These are phyloP conservation scores for Debaryomyces castellii DNA, from an alignment of 805 yeast genomes.

Conservation along the genomic window DNA sequence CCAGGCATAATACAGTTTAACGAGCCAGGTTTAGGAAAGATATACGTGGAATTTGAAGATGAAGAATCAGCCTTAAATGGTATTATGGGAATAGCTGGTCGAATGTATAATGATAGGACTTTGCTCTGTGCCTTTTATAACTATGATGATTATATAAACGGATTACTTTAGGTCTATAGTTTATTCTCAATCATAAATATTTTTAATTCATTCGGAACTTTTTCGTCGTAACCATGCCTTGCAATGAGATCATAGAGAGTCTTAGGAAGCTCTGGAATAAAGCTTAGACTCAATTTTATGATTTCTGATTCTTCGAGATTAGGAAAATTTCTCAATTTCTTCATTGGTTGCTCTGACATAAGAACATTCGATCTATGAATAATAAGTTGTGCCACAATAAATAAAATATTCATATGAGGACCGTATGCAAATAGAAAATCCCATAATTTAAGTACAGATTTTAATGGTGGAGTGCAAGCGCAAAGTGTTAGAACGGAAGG, in stretches of 20 bases:
- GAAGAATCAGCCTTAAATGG: slow-evolving; percentile 56
- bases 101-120: slow-evolving; percentile 64
- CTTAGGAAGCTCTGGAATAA: slow-evolving; percentile 72
- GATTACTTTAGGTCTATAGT: slow-evolving; percentile 20
- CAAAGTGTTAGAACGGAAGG: slow-evolving; percentile 80
- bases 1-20: slow-evolving; percentile 38
- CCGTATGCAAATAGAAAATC: slow-evolving; percentile 91
- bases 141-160: slow-evolving; percentile 55
- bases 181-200: slow-evolving; percentile 12
- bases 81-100: slow-evolving; percentile 59
- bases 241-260: slow-evolving; percentile 60
- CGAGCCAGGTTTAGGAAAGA: slow-evolving; percentile 66
- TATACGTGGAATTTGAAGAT: slow-evolving; percentile 63
- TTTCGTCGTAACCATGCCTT: slow-evolving; percentile 60
- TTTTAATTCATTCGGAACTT: slow-evolving; percentile 36
- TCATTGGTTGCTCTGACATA: slow-evolving; percentile 67
- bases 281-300: slow-evolving; percentile 75
- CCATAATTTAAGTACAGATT: slow-evolving; percentile 78
- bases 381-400: slow-evolving; percentile 80
- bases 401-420: slow-evolving; percentile 79
- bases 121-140: slow-evolving; percentile 64
- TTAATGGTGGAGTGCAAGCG: slow-evolving; percentile 84
- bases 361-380: slow-evolving; percentile 65
- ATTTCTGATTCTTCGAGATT: slow-evolving; percentile 68
- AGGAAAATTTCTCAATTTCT: slow-evolving; percentile 70